These are phyloP conservation scores for Spathaspora sp. DNA, from an alignment of 805 yeast species.

Conservation along the genomic window DNA sequence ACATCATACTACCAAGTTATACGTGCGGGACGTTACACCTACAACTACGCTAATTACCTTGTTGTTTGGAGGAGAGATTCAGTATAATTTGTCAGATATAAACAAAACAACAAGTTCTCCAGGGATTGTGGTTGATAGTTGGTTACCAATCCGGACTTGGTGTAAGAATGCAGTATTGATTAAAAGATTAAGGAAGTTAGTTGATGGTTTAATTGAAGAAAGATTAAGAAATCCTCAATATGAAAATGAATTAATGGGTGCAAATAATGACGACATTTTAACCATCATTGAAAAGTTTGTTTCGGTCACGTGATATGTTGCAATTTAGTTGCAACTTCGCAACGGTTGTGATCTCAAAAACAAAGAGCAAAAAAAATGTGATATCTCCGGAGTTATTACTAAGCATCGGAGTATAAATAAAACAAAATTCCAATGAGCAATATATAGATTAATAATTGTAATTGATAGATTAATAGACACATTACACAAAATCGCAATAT, in stretches of 20 bases:
- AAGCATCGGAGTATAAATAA: neutral
- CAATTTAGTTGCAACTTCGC: neutral
- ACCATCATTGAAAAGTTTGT: conserved; percentile 13
- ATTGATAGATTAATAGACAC: neutral
- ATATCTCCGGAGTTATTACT: neutral
- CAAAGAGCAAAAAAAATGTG: neutral
- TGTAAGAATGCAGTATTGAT: conserved; percentile 87
- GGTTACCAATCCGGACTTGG: conserved; percentile 93
- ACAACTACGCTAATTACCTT: conserved; percentile 66
- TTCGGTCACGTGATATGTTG: neutral
- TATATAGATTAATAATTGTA: neutral
- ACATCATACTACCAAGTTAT: conserved; percentile 63
- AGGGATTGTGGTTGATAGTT: conserved; percentile 80
- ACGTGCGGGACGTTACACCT: conserved; percentile 76
- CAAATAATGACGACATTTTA: conserved; percentile 16
- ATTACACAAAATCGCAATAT: neutral
- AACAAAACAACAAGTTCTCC: conserved; percentile 51
- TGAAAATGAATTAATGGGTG: conserved; percentile 4
- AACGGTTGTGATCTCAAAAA: neutral
- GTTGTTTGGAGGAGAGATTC: conserved; percentile 76
- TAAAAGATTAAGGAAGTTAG: conserved; percentile 59
- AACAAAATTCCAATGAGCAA: neutral
- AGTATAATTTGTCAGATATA: conserved; percentile 48
- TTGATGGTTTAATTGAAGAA: conserved; percentile 65
- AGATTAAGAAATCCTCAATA: conserved; percentile 43